A percentile compares a stretch with the other conserved stretches of the same genome.
These are phyloP conservation scores for Naegleria lovaniensis DNA, from an alignment of 208 protist species.

Conservation along the genomic window DNA sequence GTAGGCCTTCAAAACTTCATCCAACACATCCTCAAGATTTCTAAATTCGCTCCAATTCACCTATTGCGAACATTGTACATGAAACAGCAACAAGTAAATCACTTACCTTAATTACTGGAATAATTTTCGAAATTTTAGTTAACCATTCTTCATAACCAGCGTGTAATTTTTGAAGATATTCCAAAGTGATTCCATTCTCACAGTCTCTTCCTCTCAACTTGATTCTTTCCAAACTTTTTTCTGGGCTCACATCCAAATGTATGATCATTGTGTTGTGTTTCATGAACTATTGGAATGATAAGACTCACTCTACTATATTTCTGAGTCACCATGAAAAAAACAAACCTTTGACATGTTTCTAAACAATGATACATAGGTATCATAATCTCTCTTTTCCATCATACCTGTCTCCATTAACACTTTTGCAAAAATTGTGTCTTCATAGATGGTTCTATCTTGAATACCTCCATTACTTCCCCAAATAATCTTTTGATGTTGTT, in stretches of 20 bases:
- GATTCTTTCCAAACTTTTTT: conserved; percentile 42
- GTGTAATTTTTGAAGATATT: conserved; percentile 43
- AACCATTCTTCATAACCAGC: conserved; percentile 43
- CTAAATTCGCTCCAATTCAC: background rate
- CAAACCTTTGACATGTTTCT: conserved; percentile 40
- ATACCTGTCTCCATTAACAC: conserved; percentile 34
- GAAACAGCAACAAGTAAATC: no score
- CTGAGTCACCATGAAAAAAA: background rate
- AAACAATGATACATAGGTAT: conserved; percentile 46
- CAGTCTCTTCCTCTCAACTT: conserved; percentile 37
- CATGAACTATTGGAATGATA: conserved; percentile 50
- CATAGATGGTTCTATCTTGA: conserved; percentile 50
- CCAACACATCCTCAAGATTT: background rate
- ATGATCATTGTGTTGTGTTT: conserved; percentile 46
- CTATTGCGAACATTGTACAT: no score
- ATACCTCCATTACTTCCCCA: conserved; percentile 40
- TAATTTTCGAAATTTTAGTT: conserved; percentile 36
- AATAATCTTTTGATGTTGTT: conserved; percentile 53
- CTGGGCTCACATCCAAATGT: conserved; percentile 49
- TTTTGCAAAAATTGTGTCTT: conserved; percentile 46
- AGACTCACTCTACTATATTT: no score
- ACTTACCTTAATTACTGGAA: conserved; percentile 44
- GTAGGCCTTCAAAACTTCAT: background rate
- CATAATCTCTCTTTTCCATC: conserved; percentile 46
- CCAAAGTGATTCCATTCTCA: conserved; percentile 37